phyloP scores from a whole-genome alignment of 2,329 filamentous ascomycete species.

The Penicillium vulpinum region DNA sequence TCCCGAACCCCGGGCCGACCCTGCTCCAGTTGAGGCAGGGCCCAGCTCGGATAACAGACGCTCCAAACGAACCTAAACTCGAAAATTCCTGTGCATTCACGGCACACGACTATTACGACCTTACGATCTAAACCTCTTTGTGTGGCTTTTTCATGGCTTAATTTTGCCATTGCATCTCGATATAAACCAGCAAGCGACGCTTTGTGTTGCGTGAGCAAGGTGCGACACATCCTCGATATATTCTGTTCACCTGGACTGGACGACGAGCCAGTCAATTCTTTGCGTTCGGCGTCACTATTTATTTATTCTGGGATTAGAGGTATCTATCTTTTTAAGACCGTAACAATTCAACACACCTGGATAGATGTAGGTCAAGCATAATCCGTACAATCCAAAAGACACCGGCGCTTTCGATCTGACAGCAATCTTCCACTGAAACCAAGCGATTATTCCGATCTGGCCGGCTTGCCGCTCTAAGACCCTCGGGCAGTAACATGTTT shows the following conservation, averaged over 20 bases:
- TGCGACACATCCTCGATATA: neutral
- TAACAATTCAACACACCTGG: neutral
- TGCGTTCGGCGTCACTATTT: neutral
- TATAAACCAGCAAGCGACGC: slow-evolving; percentile 13
- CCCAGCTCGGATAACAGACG: slow-evolving; percentile 19
- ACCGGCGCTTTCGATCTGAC: neutral
- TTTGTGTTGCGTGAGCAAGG: neutral
- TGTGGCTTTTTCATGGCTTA: neutral
- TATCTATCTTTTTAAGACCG: neutral
- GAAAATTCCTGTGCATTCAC: neutral
- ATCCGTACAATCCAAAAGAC: neutral
- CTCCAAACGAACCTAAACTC: slow-evolving; percentile 30
- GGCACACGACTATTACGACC: slow-evolving; percentile 11
- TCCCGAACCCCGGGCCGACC: slow-evolving; percentile 16
- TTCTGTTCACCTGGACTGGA: neutral
- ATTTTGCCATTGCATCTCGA: slow-evolving; percentile 9
- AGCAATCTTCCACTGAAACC: neutral
- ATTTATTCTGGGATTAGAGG: neutral
- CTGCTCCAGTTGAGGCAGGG: slow-evolving; percentile 14
- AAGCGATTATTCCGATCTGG: slow-evolving; percentile 6
- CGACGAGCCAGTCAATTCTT: neutral
- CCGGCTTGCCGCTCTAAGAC: slow-evolving; percentile 6
- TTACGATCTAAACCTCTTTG: slow-evolving; percentile 3
- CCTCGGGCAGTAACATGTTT: neutral
- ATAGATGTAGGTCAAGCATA: neutral